A percentile compares a stretch with the other conserved stretches of the same genome.
Evolutionary conservation across 2,329 filamentous ascomycete genomes (phyloP).

Genomic region (Knoxdaviesia capensis): DNA sequence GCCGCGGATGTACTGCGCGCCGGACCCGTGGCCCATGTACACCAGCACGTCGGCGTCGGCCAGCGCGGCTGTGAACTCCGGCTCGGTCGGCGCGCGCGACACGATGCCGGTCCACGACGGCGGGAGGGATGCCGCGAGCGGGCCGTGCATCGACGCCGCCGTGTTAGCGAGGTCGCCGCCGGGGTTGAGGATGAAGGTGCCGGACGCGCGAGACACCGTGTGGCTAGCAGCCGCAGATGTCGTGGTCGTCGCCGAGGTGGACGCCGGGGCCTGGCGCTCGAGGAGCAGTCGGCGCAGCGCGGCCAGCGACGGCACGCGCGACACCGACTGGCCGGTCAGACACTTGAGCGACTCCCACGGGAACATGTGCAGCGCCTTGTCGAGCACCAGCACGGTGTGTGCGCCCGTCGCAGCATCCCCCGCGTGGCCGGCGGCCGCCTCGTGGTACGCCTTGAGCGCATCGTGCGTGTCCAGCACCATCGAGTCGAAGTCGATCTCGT

Average conservation of each 20-base stretch:
- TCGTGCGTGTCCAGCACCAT: constrained; percentile 82
- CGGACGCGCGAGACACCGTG: constrained; percentile 31
- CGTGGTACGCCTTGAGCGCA: constrained; percentile 62
- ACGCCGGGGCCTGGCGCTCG: constrained; percentile 17
- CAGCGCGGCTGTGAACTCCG: constrained; percentile 53
- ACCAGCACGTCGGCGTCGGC: constrained; percentile 51
- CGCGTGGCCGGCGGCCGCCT: constrained; percentile 16
- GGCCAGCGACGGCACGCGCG: constrained; percentile 69
- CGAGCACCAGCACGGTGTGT: constrained; percentile 77
- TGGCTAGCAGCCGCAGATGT: constrained; percentile 18
- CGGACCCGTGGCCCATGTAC: constrained; percentile 93
- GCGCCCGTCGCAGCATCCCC: constrained; percentile 20
- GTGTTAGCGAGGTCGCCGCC: constrained; percentile 67
- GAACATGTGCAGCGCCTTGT: constrained; percentile 77
- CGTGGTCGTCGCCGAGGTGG: constrained; percentile 1
- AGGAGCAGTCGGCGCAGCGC: constrained; percentile 60
- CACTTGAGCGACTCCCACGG: constrained; percentile 94
- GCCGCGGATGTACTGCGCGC: constrained; percentile 80
- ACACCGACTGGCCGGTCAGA: constrained; percentile 59
- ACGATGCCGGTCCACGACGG: constrained; percentile 52
- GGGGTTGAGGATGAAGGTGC: constrained; percentile 78
- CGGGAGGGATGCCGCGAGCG: constrained; percentile 40
- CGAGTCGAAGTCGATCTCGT: constrained; percentile 87
- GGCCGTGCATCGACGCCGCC: constrained; percentile 23
- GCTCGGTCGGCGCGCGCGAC: constrained; percentile 50